Base-by-base conservation (phyloP, 2,329 filamentous ascomycete genomes). In the Neopestalotiopsis sp. region DNA sequence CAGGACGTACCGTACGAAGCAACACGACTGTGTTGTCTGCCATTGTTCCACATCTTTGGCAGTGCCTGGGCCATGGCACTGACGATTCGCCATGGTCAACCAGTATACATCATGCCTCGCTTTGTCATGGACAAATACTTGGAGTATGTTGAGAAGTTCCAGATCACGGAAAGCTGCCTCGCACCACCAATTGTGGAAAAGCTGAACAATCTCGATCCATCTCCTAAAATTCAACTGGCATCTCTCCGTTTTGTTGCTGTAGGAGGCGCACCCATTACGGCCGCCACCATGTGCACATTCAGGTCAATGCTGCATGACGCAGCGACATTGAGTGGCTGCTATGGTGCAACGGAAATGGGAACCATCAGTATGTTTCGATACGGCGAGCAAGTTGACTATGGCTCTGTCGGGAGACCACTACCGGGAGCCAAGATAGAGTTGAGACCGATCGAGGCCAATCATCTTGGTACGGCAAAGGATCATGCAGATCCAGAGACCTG, bases 321-420 rank as follows among this genome's bases (percentile, higher is more conserved):
- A 40, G 83, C 84, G 0, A 77, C 79, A 20, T 79, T 87, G 14
- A 79, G 79, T 10, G 84, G 86, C 69, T 80, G 86, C 49, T 89
- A 84, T 82, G 87, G 87, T 1, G 87, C 88, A 83, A 88, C 86
- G 0, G 87, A 89, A 75, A 80, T 76, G 72, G 86, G 86, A 67
- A 81, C 77, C 72, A 79, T 72, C 2, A 82, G 84, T 73, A 81
- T 82, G 67, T 80, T 78, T 66, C 77, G 76, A 20, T 81, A 79
- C 66, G 75, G 77, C 1, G 77, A 83, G 65, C 74, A 77, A 14
- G 83, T 85, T 61, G 73, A 76, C 17, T 80, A 81, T 4, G 84
- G 81, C 28, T 86, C 85, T 57, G 83, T 88, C 7, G 86, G 86
- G 5, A 76, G 80, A 2, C 74, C 81, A 7, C 69, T 86, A 12